Base-by-base conservation (phyloP, 495 filamentous ascomycete species). In the Recurvomyces mirabilis region DNA sequence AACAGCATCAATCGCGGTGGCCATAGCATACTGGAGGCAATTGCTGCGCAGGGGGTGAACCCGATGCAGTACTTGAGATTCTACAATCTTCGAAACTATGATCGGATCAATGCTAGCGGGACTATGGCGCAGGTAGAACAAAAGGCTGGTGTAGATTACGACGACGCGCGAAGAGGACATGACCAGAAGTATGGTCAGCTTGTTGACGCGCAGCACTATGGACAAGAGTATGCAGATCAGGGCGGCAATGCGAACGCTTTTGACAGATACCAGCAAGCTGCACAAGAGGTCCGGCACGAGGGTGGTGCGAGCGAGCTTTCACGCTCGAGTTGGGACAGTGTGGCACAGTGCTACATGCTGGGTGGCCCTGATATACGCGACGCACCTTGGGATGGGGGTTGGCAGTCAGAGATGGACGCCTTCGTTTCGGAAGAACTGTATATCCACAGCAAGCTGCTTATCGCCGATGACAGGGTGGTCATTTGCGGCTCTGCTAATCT, bases 391-490 rank as follows among this genome's bases (percentile, higher is more conserved):
- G 68, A 79, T 20, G 53, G 57, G 19, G 83, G 81, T 11, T 66
- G 74, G 6, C 68, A 79, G 47, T 68, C 73, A 36, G 89, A 96
- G 59, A 75, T 96, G 23, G 69, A 89, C 60, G 84, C 86, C 2
- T 94, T 87, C 54, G 88, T 96, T 24, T 84, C 77, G 32, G 89
- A 96, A 60, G 82, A 93, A 63, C 78, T 96, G 18, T 96, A 96
- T 60, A 79, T 94, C 46, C 89, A 96, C 66, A 79, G 79, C 54
- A 96, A 96, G 69, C 74, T 94, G 26, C 74, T 94, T 50, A 89
- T 96, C 59, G 88, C 88, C 41, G 88, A 96, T 56, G 88, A 96
- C 63, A 73, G 77, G 5, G 65, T 85, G 38, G 89, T 87, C 22
- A 88, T 96, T 59, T 86, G 82, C 63, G 89, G 89, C 37, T 89